Evolutionary conservation across 83 land plant genomes (phyloP), one percentile per base, ranked within the genome.

Genomic region (Larix sibirica): DNA sequence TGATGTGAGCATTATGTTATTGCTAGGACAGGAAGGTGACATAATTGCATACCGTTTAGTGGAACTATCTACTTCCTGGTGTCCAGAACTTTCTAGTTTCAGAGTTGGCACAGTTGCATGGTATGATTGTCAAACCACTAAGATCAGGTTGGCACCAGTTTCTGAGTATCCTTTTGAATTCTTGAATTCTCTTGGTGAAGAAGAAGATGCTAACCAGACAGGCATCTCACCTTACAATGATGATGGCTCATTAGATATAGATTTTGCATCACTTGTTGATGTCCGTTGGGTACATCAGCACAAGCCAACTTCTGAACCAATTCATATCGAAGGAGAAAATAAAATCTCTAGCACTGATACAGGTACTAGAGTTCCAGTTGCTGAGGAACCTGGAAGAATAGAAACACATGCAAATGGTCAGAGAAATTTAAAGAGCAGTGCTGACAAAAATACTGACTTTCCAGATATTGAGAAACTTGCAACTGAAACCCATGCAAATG

Each of bases 1-100:
- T 73, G 73, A 69, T 33, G 47, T 42, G 31, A 62, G 73, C 54
- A 66, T 50, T 50, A 50, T 82, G 50, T 81, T 80, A 59, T 42
- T 58, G 61, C 40, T 64, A 23, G 60, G 69, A 77, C 90, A 96
- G 99, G 87, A 88, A 87, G 98, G 98, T 84, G 99, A 96, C 84
- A 16, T 92, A 56, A 59, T 96, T 71, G 99, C 95, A 26, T 96
- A 96, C 86, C 94, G 93, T n/a, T 50, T 96, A 83, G 85, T 96
- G 64, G 99, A 96, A 89, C 85, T 96, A 79, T 91, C 99, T 74
- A 82, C 98, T 40, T 85, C 91, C 33, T 90, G 90, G 93, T 89
- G 91, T 62, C 99, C 99, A 80, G 97, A 96, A 86, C 85, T 93
- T 74, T 92, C 96, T 54, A 24, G 88, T 44, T 92, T 81, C 81